Percentiles rank a stretch among this genome's conserved stretches.
These are phyloP conservation scores for Fusarium torulosum DNA, from an alignment of 2,329 filamentous ascomycete genomes.

Conservation along the genomic window DNA sequence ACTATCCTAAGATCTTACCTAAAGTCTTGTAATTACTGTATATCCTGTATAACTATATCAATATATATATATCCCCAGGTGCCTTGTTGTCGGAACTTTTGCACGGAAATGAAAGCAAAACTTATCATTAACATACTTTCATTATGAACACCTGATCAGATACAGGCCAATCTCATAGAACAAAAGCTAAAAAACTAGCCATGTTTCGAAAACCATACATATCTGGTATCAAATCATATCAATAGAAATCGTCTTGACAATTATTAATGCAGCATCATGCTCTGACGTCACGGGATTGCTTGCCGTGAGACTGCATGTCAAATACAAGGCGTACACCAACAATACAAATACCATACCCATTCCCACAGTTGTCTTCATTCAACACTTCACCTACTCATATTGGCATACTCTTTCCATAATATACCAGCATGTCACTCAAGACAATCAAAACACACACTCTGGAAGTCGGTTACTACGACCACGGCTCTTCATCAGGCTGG, in stretches of 20 bases:
- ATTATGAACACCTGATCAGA: too few relatives aligned
- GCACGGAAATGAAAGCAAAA: too few relatives aligned
- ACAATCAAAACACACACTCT: conserved; percentile 3
- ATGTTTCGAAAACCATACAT: too few relatives aligned
- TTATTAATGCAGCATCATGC: not conserved
- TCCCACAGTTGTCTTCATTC: not conserved
- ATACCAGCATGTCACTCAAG: not conserved
- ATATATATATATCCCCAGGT: too few relatives aligned
- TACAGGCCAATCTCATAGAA: too few relatives aligned
- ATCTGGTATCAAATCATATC: too few relatives aligned
- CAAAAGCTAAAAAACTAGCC: too few relatives aligned
- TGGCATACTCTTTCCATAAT: not conserved
- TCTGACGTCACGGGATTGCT: conserved; percentile 1
- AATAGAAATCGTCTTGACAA: not conserved
- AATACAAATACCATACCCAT: not conserved
- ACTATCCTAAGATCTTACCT: too few relatives aligned
- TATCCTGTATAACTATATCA: too few relatives aligned
- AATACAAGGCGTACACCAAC: not conserved
- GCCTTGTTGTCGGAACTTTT: too few relatives aligned
- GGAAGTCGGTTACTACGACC: conserved; percentile 11
- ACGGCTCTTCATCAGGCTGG: conserved; percentile 7
- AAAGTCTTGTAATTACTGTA: too few relatives aligned
- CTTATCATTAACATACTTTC: too few relatives aligned
- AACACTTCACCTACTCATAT: not conserved
- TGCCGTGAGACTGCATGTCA: not conserved